Evolutionary conservation across 1,284 basidiomycete genomes (phyloP).

Genomic region (Trichosporon sp.): DNA sequence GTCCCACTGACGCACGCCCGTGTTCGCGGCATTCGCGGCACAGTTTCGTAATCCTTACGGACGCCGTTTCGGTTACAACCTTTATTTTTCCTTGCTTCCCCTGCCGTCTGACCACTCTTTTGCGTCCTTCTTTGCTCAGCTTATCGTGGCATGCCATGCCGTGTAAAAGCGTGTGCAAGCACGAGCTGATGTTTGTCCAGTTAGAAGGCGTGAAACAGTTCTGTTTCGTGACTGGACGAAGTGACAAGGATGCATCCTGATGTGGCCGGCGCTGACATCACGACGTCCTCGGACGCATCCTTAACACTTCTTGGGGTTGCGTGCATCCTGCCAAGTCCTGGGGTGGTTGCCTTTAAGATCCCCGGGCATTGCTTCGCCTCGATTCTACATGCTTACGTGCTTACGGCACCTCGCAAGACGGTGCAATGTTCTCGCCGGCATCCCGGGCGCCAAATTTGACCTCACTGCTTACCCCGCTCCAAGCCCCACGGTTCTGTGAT

Average conservation of each 20-base stretch:
- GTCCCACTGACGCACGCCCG: neutral
- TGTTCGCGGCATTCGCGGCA: constrained; percentile 8
- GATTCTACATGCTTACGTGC: neutral
- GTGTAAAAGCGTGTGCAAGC: neutral
- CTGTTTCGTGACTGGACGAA: neutral
- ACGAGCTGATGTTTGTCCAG: neutral
- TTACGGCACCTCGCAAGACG: neutral
- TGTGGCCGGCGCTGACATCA: neutral
- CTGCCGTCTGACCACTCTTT: neutral
- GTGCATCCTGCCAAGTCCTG: neutral
- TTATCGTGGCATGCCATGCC: neutral
- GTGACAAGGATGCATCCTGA: neutral
- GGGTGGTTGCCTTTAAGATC: neutral
- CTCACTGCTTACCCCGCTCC: neutral
- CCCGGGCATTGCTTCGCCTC: neutral
- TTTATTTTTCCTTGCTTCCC: constrained; percentile 5
- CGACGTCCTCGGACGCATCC: neutral
- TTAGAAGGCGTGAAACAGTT: neutral
- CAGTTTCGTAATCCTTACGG: constrained; percentile 3
- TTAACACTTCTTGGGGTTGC: neutral
- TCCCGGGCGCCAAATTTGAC: neutral
- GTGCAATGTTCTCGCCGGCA: constrained; percentile 1
- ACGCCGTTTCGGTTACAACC: constrained; percentile 13
- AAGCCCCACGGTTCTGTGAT: neutral
- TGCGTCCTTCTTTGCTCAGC: neutral